These are phyloP conservation scores for Cutaneotrichosporon cavernicola DNA, from an alignment of 1,284 basidiomycete genomes.

Conservation along the genomic window DNA sequence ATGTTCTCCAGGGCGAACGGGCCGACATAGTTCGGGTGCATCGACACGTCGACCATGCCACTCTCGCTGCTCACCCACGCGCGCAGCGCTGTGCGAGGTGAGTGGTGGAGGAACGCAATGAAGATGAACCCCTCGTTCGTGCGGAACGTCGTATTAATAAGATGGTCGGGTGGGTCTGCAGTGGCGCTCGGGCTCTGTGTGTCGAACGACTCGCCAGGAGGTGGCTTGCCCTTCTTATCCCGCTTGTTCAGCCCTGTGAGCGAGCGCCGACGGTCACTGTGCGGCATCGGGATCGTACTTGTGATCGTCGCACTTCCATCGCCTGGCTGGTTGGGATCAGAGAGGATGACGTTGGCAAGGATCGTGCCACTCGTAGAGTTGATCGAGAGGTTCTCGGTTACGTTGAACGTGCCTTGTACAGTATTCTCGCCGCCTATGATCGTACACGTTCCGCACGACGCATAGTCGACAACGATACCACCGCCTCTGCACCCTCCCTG, in stretches of 20 bases:
- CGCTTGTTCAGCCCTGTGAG: background rate
- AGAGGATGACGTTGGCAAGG: constrained; percentile 43
- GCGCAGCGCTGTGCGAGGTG: constrained; percentile 36
- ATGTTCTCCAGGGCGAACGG: constrained; percentile 41
- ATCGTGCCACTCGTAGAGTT: constrained; percentile 47
- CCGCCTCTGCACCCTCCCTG: constrained; percentile 32
- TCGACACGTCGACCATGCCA: constrained; percentile 40
- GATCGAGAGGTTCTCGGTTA: constrained; percentile 40
- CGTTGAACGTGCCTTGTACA: constrained; percentile 48
- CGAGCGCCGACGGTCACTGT: background rate
- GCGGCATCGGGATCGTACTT: constrained; percentile 20
- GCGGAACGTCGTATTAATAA: constrained; percentile 40
- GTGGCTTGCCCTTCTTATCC: constrained; percentile 2
- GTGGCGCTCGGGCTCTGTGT: background rate
- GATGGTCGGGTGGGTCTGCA: constrained; percentile 22
- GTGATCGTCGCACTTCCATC: constrained; percentile 25
- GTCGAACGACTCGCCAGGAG: constrained; percentile 1
- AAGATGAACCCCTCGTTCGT: constrained; percentile 46
- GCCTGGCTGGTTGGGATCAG: constrained; percentile 29
- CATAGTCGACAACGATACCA: constrained; percentile 38
- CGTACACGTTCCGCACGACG: constrained; percentile 34
- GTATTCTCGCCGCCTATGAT: constrained; percentile 38
- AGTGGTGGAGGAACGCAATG: constrained; percentile 46
- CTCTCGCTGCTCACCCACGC: constrained; percentile 34
- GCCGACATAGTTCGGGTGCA: constrained; percentile 50